Conservation (phyloP, 2,329 filamentous ascomycete species). For the Phaeomoniella chlamydospora region DNA sequence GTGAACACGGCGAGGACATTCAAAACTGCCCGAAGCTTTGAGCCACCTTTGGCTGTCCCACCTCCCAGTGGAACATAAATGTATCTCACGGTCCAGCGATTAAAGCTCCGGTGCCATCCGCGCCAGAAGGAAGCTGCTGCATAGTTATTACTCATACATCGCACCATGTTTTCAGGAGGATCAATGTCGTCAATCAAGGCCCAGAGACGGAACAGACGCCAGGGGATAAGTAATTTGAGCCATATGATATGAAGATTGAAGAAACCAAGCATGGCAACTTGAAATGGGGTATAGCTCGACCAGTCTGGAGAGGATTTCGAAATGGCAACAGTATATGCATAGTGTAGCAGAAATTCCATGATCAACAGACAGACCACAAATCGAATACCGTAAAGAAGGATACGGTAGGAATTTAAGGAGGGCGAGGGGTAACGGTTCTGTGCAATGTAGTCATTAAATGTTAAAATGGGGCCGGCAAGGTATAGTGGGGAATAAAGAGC, state of each 20-base stretch:
- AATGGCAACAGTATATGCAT: slow-evolving; percentile 86
- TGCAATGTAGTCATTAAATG: slow-evolving; percentile 94
- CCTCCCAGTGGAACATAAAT: slow-evolving; percentile 88
- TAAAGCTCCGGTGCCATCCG: slow-evolving; percentile 88
- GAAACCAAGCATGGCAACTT: slow-evolving; percentile 80
- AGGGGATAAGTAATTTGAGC: slow-evolving; percentile 91
- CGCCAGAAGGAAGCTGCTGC: slow-evolving; percentile 87
- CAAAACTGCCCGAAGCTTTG: slow-evolving; percentile 43
- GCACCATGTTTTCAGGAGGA: slow-evolving; percentile 94
- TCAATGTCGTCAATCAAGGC: slow-evolving; percentile 79
- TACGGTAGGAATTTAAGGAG: slow-evolving; percentile 57
- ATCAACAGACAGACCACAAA: slow-evolving; percentile 66
- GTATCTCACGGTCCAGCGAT: slow-evolving; percentile 88
- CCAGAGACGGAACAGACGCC: slow-evolving; percentile 99
- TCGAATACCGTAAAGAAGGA: slow-evolving; percentile 66
- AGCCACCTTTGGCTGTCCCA: slow-evolving; percentile 20
- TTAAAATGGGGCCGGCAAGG: slow-evolving; percentile 81
- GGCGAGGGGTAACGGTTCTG: slow-evolving; percentile 62
- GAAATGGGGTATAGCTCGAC: slow-evolving; percentile 69
- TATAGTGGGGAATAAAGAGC: slow-evolving; percentile 86
- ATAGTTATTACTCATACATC: slow-evolving; percentile 92
- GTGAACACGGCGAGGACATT: slow-evolving; percentile 84
- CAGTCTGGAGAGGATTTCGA: slow-evolving; percentile 67
- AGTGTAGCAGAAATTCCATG: slow-evolving; percentile 89
- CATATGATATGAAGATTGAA: slow-evolving; percentile 97